phyloP scores from a whole-genome alignment of 1,139 yeast genomes.

The Cylindricascospora bacillispora region DNA sequence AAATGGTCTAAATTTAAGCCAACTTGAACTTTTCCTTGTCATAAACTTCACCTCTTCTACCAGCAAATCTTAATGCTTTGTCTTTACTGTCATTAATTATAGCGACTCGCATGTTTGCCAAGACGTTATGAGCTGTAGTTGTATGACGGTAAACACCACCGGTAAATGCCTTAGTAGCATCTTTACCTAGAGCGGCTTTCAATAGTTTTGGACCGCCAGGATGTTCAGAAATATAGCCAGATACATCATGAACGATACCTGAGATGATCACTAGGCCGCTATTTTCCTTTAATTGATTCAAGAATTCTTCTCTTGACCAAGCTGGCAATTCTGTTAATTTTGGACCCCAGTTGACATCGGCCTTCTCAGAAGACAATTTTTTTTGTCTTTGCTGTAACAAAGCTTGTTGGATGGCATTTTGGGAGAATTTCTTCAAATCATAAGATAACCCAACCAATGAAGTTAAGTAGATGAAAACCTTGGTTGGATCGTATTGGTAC shows the following conservation, averaged over 20 bases:
- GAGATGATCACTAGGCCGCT: constrained; percentile 67
- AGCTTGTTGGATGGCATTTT: constrained; percentile 94
- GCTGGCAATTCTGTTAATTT: constrained; percentile 76
- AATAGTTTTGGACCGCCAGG: constrained; percentile 96
- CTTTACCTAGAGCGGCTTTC: constrained; percentile 82
- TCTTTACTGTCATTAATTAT: constrained; percentile 60
- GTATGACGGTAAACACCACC: constrained; percentile 97
- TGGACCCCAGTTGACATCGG: constrained; percentile 84
- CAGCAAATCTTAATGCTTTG: constrained; percentile 24
- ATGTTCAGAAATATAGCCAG: constrained; percentile 76
- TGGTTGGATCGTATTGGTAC: constrained; percentile 98
- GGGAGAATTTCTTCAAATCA: constrained; percentile 85
- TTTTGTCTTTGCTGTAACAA: constrained; percentile 92
- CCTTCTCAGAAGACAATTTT: constrained; percentile 74
- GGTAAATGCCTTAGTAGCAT: constrained; percentile 92
- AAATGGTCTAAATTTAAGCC: no score
- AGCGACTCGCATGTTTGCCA: constrained; percentile 93
- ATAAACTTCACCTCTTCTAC: constrained; percentile 25
- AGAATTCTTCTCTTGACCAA: constrained; percentile 78
- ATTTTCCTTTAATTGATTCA: constrained; percentile 44
- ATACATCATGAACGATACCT: constrained; percentile 90
- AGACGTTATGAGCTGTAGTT: constrained; percentile 92
- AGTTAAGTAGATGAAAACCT: constrained; percentile 55
- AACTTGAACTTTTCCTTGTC: constrained; percentile 9
- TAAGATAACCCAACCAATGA: constrained; percentile 78